Evolutionary conservation across 345 rosid genomes (phyloP), one percentile per base, ranked within the genome.

Genomic region (Cardiospermum halicacabum): DNA sequence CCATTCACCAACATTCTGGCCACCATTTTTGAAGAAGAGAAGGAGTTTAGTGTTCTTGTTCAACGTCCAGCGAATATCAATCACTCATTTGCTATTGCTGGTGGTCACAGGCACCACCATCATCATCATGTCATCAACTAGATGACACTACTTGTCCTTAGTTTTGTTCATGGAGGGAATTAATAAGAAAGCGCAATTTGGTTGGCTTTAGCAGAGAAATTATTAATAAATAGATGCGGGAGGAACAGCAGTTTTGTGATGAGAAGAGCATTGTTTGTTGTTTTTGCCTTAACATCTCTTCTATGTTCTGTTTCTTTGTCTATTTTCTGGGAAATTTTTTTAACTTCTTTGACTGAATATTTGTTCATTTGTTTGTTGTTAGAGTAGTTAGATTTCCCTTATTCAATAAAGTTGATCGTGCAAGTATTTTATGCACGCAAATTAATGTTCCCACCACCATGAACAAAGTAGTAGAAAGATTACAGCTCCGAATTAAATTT

Each of bases 21-120:
- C 3, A 85, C 87, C 40, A 78, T 85, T 34, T 50, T 43, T 2
- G 84, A 82, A 56, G 87, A 82, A 69, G 85, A 82, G 22, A 72
- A 74, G n/a, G 81, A 76, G 19, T 59, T 57, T 49, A 24, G 24
- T 15, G 50, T 16, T 1, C n/a, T n/a, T n/a, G n/a, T n/a, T n/a
- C n/a, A n/a, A n/a, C n/a, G n/a, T n/a, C n/a, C n/a, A n/a, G n/a
- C n/a, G n/a, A n/a, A n/a, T n/a, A n/a, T n/a, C n/a, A n/a, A n/a
- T n/a, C n/a, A n/a, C n/a, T n/a, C n/a, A n/a, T n/a, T n/a, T n/a
- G n/a, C n/a, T n/a, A n/a, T n/a, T n/a, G n/a, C n/a, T n/a, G n/a
- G n/a, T n/a, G n/a, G n/a, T n/a, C n/a, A n/a, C n/a, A n/a, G n/a
- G n/a, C n/a, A n/a, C n/a, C n/a, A n/a, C n/a, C n/a, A n/a, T n/a